A percentile compares a stretch with the other conserved stretches of the same genome.
phyloP scores from a whole-genome alignment of 148 eudicot species.

The Rhododendron henanense region DNA sequence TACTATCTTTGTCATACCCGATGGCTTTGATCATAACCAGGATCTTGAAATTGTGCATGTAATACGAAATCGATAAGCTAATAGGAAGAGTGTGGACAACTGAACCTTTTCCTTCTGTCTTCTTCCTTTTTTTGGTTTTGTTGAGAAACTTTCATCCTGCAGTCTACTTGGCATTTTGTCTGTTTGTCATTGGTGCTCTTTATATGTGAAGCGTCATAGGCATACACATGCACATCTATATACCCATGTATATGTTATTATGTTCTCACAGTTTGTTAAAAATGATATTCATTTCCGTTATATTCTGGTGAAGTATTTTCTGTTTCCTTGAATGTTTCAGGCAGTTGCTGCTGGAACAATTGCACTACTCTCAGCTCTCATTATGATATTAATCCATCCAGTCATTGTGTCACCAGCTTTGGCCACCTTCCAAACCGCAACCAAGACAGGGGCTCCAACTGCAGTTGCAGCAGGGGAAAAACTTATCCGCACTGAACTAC shows the following conservation, averaged over 20 bases:
- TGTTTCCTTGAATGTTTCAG: constrained; percentile 34
- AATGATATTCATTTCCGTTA: neutral
- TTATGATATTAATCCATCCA: constrained; percentile 46
- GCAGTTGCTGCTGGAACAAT: constrained; percentile 48
- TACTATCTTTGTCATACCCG: neutral
- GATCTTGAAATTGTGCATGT: neutral
- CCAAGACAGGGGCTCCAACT: constrained; percentile 36
- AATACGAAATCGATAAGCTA: neutral
- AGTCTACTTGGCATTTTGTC: neutral
- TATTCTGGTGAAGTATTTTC: neutral
- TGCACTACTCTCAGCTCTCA: constrained; percentile 46
- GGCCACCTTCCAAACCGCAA: constrained; percentile 59
- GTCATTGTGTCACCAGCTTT: constrained; percentile 68
- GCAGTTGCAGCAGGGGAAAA: constrained; percentile 35
- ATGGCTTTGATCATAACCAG: neutral
- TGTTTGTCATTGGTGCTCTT: neutral
- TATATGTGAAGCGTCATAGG: neutral
- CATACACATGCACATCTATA: neutral
- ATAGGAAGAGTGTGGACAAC: neutral
- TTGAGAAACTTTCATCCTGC: neutral
- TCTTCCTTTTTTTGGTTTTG: neutral
- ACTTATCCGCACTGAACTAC: constrained; percentile 54
- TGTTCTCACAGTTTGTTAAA: neutral
- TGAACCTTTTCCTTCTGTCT: neutral
- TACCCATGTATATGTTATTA: neutral